Evolutionary conservation across 23 red algal genomes (phyloP), one percentile per base, ranked within the genome.

Genomic region (Cyanidium caldarium): DNA sequence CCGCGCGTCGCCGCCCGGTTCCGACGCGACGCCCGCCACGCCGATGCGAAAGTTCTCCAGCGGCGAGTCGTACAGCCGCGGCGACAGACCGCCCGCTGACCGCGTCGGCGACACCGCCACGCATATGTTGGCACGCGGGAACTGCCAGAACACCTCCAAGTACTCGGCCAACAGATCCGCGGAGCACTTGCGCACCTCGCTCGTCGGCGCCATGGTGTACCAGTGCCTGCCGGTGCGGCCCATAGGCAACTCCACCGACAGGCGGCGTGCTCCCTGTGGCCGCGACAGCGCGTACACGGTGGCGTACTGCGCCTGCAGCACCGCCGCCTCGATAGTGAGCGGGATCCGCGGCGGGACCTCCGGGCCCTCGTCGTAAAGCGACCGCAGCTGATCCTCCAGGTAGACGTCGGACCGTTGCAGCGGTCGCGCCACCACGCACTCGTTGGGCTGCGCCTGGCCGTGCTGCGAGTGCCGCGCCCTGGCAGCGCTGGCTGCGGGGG

Each of bases 271-370:
- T n/a, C n/a, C n/a, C n/a, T n/a, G n/a, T n/a, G n/a, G n/a, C n/a
- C n/a, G n/a, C n/a, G n/a, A n/a, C 10, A 61, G 21, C 7, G 31
- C 51, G 51, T 12, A 5, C 51, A 61, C n/a, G n/a, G 51, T 61
- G 7, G 51, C 51, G 21, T 61, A 61, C 51, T 61, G 51, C 51
- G 51, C 51, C 23, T 61, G 51, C 13, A 61, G 13, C n/a, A 61
- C 31, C 5, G 51, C 7, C 7, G 31, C 19, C 51, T 61, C 51
- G 7, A 61, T 28, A 5, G 51, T 61, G n/a, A 28, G 51, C 3
- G 51, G 51, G n/a, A 61, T 16, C 7, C 51, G 31, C 10, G 51
- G 51, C 51, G 51, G 51, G 7, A 61, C 7, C 21, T 16, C 19
- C 7, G 7, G 7, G 13, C n/a, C 31, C 7, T 61, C 51, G 10